Evolutionary conservation across 768 basidiomycete genomes (phyloP).

Genomic region (Pleurotus ostreatus): DNA sequence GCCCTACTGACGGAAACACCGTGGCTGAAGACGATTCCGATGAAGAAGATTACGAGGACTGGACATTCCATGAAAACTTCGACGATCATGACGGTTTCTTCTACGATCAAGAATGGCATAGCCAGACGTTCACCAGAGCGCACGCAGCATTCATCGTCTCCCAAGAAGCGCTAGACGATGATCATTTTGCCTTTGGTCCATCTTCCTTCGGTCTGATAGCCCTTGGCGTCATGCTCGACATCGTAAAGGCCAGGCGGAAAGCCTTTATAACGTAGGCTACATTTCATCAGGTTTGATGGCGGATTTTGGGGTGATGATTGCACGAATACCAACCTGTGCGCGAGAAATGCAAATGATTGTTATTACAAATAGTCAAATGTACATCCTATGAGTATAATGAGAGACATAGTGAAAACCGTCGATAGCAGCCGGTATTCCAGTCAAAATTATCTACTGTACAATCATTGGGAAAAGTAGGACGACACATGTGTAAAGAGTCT

Average conservation of each 20-base stretch:
- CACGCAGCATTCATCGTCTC: slow-evolving; percentile 43
- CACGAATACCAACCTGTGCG: too few relatives aligned
- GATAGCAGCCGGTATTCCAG: neutral
- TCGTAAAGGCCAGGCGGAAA: slow-evolving; percentile 22
- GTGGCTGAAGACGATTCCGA: slow-evolving; percentile 18
- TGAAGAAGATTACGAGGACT: slow-evolving; percentile 20
- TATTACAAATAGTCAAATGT: too few relatives aligned
- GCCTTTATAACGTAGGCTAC: neutral
- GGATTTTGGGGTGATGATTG: too few relatives aligned
- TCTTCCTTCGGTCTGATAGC: slow-evolving; percentile 44
- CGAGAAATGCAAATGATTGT: too few relatives aligned
- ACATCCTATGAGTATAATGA: too few relatives aligned
- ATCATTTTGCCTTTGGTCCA: slow-evolving; percentile 29
- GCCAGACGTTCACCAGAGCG: slow-evolving; percentile 30
- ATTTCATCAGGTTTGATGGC: too few relatives aligned
- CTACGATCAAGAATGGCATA: slow-evolving; percentile 19
- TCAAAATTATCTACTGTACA: neutral
- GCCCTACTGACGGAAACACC: slow-evolving; percentile 10
- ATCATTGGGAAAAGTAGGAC: neutral
- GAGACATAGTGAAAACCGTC: too few relatives aligned
- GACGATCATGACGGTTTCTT: slow-evolving; percentile 23
- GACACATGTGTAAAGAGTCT: neutral
- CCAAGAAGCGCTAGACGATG: slow-evolving; percentile 22
- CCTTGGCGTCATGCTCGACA: slow-evolving; percentile 36
- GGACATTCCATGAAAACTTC: slow-evolving; percentile 21